Percentiles rank a stretch among this genome's conserved stretches.
phyloP scores from a whole-genome alignment of 495 filamentous ascomycete species.

The Niebla homalea region DNA sequence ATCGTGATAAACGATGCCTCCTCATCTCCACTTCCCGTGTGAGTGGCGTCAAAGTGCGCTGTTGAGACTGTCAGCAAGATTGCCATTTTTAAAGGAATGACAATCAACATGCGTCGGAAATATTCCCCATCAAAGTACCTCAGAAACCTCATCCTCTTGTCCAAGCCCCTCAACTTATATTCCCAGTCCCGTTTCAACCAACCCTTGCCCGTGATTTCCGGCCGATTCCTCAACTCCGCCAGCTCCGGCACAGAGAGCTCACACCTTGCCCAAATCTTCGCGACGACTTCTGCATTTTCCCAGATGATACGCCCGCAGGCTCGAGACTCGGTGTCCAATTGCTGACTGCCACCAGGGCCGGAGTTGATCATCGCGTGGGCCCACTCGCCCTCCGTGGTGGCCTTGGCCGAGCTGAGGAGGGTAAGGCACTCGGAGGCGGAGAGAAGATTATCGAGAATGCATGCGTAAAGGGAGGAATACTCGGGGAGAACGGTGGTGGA shows the following conservation, averaged over 20 bases:
- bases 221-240: constrained; percentile 23
- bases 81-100: not conserved
- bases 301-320: constrained; percentile 62
- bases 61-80: not conserved
- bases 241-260: constrained; percentile 20
- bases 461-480: constrained; percentile 40
- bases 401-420: constrained; percentile 43
- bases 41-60: constrained; percentile 65
- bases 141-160: constrained; percentile 67
- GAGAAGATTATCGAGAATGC: constrained; percentile 48
- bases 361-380: constrained; percentile 51
- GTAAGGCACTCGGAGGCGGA: constrained; percentile 43
- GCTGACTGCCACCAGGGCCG: constrained; percentile 42
- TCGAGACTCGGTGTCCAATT: constrained; percentile 39
- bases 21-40: constrained; percentile 39
- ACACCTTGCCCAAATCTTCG: constrained; percentile 44
- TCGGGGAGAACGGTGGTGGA: constrained; percentile 34
- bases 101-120: constrained; percentile 43
- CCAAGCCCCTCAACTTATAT: constrained; percentile 45
- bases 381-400: constrained; percentile 37
- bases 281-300: constrained; percentile 46
- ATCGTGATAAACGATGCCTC: constrained; percentile 57
- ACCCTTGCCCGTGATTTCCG: constrained; percentile 32
- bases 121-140: constrained; percentile 62
- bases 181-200: constrained; percentile 35